Percentiles rank a stretch among this genome's conserved stretches.
These are phyloP conservation scores for Boletus coccyginus DNA, from an alignment of 768 basidiomycete species.

Conservation along the genomic window DNA sequence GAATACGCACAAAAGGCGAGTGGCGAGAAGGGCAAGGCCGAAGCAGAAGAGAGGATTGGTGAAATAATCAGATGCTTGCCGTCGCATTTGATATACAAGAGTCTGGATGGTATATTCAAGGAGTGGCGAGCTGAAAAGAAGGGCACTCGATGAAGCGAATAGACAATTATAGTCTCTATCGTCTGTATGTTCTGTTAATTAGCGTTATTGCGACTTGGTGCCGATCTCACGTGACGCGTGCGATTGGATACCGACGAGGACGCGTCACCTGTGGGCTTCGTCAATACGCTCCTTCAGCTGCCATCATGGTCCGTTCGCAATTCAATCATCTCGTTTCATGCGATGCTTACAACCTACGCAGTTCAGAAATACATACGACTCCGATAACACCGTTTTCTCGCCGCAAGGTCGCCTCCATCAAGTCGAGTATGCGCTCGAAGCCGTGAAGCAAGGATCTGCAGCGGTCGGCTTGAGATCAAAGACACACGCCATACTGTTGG, in stretches of 20 bases:
- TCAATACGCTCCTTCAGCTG: not conserved
- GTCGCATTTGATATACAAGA: conserved; percentile 83
- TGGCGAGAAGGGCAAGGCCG: conserved; percentile 63
- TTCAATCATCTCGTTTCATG: not conserved
- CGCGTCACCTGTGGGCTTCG: conserved; percentile 31
- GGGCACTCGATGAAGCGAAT: conserved; percentile 44
- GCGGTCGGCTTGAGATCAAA: conserved; percentile 94
- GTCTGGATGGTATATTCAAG: conserved; percentile 92
- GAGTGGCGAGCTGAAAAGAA: conserved; percentile 88
- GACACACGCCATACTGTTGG: conserved; percentile 89
- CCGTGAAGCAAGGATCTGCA: conserved; percentile 99
- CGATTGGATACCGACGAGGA: conserved; percentile 20
- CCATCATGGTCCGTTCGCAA: conserved; percentile 31
- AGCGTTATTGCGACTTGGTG: not conserved
- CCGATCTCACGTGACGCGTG: conserved; percentile 23
- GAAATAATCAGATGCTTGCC: conserved; percentile 92
- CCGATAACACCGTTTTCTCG: conserved; percentile 96
- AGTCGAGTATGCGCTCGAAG: conserved; percentile 98
- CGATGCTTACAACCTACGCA: conserved; percentile 29
- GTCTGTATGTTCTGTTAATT: conserved; percentile 8
- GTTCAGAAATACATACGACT: conserved; percentile 98
- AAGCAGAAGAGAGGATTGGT: conserved; percentile 74
- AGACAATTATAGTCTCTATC: conserved; percentile 3
- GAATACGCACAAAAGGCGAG: conserved; percentile 76
- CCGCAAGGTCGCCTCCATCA: conserved; percentile 97